phyloP scores from a whole-genome alignment of 345 rosid genomes.

The Turritis glabra region DNA sequence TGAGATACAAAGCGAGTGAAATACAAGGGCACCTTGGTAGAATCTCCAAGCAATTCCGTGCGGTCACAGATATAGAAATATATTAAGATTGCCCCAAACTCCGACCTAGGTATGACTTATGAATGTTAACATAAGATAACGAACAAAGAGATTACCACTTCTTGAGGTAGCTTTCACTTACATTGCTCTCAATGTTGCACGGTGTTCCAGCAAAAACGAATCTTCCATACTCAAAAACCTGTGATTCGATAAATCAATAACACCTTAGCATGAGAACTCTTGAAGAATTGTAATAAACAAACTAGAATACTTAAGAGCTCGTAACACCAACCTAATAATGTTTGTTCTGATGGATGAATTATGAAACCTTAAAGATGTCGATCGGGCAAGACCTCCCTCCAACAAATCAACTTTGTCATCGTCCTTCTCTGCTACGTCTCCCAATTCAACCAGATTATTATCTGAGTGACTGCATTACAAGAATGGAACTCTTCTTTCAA shows the following conservation, averaged over 20 bases:
- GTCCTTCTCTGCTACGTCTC: constrained; percentile 60
- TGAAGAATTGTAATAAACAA: background rate
- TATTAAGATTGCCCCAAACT: constrained; percentile 69
- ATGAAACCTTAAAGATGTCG: constrained; percentile 70
- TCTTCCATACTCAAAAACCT: constrained; percentile 96
- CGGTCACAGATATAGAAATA: constrained; percentile 89
- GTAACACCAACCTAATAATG: constrained; percentile 61
- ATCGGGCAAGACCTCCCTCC: constrained; percentile 86
- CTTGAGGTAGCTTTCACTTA: constrained; percentile 38
- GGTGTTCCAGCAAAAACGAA: constrained; percentile 88
- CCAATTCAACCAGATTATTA: constrained; percentile 78
- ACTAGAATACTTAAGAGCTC: constrained; percentile 15
- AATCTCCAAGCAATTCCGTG: constrained; percentile 67
- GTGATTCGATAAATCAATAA: background rate
- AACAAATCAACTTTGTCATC: constrained; percentile 83
- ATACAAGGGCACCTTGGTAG: constrained; percentile 63
- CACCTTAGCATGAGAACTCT: constrained; percentile 18
- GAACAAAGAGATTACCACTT: background rate
- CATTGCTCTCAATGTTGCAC: constrained; percentile 84
- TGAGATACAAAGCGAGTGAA: background rate
- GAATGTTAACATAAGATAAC: constrained; percentile 18
- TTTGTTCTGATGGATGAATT: constrained; percentile 65
- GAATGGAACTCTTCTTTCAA: constrained; percentile 1
- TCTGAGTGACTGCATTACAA: constrained; percentile 82
- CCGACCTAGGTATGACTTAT: constrained; percentile 63